Evolutionary conservation across 2,329 filamentous ascomycete genomes (phyloP), one percentile per base, ranked within the genome.

Genomic region (Diplodia corticola): DNA sequence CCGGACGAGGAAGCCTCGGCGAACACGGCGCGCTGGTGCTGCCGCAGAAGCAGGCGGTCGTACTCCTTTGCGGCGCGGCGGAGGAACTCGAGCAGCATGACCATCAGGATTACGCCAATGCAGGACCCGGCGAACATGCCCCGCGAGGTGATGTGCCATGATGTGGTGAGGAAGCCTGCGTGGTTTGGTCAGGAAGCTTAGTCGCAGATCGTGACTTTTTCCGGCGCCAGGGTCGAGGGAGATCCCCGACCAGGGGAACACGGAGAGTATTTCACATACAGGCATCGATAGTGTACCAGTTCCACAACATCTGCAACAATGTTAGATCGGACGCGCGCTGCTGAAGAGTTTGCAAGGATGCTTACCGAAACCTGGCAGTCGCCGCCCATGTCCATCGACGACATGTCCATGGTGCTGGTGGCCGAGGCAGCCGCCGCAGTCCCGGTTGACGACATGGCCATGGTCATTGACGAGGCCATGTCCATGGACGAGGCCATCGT

Each of bases 111-210:
- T 40, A 92, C 88, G 68, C 90, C 91, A 73, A 96, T 89, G 79
- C 91, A 95, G 63, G 88, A 90, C 24, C 89, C 91, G 55, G 89
- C 91, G 74, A 96, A 94, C 84, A 89, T 89, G 75, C 85, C 88
- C 2, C 77, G 79, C 26, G 88, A 89, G 17, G 80, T 88, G 75
- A 94, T 85, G 73, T 88, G 88, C 91, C 91, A 95, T 24, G 83
- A 82, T 7, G 75, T 71, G 26, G 89, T 80, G 73, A 95, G 84
- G 83, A 95, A 94, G 78, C 88, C 79, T 81, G 49, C 9, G n/a
- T 20, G 9, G 15, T 30, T 61, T 37, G 17, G 20, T 51, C 48
- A 28, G 64, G 64, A 53, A 26, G 6, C 49, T 28, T 44, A 20
- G 17, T 65, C 22, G n/a, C 28, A 24, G 4, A 15, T 26, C 22